Evolutionary conservation across 305 asterid genomes (phyloP).

Genomic region (Rubia balearica): DNA sequence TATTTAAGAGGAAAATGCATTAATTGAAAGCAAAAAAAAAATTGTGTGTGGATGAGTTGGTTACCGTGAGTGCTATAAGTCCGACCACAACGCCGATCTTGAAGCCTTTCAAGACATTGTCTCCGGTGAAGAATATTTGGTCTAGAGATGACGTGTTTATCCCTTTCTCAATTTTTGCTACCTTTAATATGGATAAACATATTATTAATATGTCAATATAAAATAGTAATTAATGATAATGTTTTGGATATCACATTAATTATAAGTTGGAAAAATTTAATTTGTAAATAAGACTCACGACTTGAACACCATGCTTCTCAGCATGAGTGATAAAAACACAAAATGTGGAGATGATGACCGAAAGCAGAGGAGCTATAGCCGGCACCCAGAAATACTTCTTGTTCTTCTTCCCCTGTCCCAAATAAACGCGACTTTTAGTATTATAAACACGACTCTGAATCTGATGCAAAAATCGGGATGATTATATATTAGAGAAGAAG

Average conservation of each 20-base stretch:
- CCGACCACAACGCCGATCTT: conserved; percentile 55
- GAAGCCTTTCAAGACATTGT: conserved; percentile 38
- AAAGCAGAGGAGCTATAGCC: conserved; percentile 77
- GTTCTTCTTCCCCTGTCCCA: conserved; percentile 58
- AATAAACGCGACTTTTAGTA: not conserved
- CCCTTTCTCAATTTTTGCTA: conserved; percentile 44
- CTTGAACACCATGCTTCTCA: conserved; percentile 57
- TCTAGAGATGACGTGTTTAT: conserved; percentile 41
- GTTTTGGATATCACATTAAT: no score
- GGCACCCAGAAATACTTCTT: conserved; percentile 68
- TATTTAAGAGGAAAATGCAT: not conserved
- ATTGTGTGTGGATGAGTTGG: no score
- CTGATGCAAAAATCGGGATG: not conserved
- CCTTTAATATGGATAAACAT: conserved; percentile 25
- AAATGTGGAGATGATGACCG: conserved; percentile 63
- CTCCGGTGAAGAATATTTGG: conserved; percentile 41
- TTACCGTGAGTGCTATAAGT: conserved; percentile 56
- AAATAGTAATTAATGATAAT: not conserved
- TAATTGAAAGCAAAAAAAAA: no score
- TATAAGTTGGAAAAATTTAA: no score
- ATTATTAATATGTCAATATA: not conserved
- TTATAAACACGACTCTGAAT: not conserved
- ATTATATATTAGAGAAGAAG: not conserved
- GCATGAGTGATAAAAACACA: conserved; percentile 68
- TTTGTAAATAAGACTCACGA: conserved; percentile 30